These are phyloP conservation scores for Cryphonectria japonica DNA, from an alignment of 2,329 filamentous ascomycete species.

Conservation along the genomic window DNA sequence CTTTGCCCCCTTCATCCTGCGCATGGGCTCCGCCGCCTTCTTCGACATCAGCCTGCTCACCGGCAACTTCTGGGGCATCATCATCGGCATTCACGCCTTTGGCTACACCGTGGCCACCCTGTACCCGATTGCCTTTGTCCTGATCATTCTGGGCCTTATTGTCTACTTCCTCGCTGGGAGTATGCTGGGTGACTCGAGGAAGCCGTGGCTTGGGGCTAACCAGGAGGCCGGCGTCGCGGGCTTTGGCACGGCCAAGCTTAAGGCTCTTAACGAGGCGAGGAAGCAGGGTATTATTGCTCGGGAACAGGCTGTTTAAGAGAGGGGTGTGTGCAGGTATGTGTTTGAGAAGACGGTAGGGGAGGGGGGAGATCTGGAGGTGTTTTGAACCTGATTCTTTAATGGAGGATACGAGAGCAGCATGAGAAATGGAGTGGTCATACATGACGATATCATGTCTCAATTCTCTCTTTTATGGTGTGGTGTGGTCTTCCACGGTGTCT, in stretches of 20 bases:
- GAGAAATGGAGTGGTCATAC: background rate
- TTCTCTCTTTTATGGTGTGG: background rate
- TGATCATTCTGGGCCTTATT: conserved; percentile 84
- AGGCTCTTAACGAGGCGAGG: conserved; percentile 64
- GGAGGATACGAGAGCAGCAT: background rate
- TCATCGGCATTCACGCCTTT: conserved; percentile 89
- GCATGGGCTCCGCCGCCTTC: conserved; percentile 88
- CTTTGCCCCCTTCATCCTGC: conserved; percentile 82
- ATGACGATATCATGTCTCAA: background rate
- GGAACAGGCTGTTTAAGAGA: conserved; percentile 19
- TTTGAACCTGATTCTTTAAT: background rate
- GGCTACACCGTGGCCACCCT: conserved; percentile 79
- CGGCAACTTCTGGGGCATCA: conserved; percentile 95
- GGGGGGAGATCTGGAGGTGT: background rate
- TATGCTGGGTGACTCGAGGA: conserved; percentile 83
- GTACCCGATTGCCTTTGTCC: conserved; percentile 93
- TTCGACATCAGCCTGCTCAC: conserved; percentile 96
- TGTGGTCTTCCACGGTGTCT: too few relatives aligned
- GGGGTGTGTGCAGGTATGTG: too few relatives aligned
- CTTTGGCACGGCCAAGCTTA: conserved; percentile 82
- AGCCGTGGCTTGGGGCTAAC: conserved; percentile 90
- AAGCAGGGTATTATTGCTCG: conserved; percentile 40
- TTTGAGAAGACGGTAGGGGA: background rate
- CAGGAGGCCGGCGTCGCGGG: conserved; percentile 83
- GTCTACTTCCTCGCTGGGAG: conserved; percentile 86